Evolutionary conservation across 2,329 filamentous ascomycete species (phyloP), one percentile per base, ranked within the genome.

Genomic region (Ophiostoma ulmi): DNA sequence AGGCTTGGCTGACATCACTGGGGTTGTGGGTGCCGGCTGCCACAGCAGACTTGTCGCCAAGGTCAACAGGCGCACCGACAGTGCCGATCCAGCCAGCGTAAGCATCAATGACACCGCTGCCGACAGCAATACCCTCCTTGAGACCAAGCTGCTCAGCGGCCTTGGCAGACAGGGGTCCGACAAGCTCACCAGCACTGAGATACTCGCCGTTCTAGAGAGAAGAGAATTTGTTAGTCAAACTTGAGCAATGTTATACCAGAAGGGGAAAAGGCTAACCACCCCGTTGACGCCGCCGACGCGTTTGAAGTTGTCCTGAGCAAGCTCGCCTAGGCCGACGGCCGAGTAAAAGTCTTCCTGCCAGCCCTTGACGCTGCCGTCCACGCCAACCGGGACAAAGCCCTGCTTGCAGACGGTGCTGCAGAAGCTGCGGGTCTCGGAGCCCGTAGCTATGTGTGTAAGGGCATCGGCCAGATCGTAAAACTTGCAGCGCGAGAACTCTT

Each of bases 11-110:
- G n/a, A 95, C 87, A 78, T 97, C 93, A 80, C 97, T 96, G 77
- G 94, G 87, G 77, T 97, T 92, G 80, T 96, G 95, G 77, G 91
- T 89, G 1, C 91, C 86, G 5, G 86, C 84, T 48, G 86, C 86
- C 72, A 87, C 83, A 77, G 90, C 89, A 26, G 48, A 20, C 55
- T 91, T 87, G 71, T 84, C 81, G 58, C 85, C 84, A 20, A 96
- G 86, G 74, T 93, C 87, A 75, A 97, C 92, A 80, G 97, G 97
- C 72, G 95, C 94, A 72, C 95, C 95, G n/a, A 99, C 95, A 1
- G 95, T 98, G 73, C 95, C 95, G 75, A 99, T 95, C 95, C 95
- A 99, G 74, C 95, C 95, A 72, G 95, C 95, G 77, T 99, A 99
- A 22, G 95, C 95, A 79, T 99, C 95, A 77, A 99, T 99, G 74